phyloP scores from a whole-genome alignment of 495 filamentous ascomycete genomes.

The Annulohypoxylon maeteangense region DNA sequence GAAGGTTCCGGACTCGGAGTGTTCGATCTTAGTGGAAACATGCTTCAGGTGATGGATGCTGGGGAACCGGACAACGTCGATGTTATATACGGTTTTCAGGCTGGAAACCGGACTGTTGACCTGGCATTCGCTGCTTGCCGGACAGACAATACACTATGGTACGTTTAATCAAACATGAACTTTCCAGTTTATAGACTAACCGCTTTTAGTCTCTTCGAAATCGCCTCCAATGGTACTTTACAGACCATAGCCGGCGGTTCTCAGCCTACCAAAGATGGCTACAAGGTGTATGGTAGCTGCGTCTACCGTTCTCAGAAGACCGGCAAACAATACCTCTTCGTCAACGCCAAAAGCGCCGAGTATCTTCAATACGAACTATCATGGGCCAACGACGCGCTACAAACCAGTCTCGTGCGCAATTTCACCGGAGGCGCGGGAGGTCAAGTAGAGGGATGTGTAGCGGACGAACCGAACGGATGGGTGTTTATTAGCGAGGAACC shows the following conservation, averaged over 20 bases:
- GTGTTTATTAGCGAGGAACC: constrained; percentile 52
- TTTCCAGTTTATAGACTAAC: constrained; percentile 5
- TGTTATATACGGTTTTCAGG: constrained; percentile 50
- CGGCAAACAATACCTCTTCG: constrained; percentile 51
- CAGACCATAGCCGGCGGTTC: constrained; percentile 43
- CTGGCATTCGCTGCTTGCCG: constrained; percentile 50
- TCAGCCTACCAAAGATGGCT: constrained; percentile 46
- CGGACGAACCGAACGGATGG: constrained; percentile 50
- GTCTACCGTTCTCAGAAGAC: constrained; percentile 42
- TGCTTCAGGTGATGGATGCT: constrained; percentile 42
- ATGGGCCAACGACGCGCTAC: constrained; percentile 41
- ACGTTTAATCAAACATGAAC: not conserved
- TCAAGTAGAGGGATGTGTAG: constrained; percentile 53
- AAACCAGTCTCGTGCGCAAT: constrained; percentile 48
- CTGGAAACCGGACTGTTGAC: constrained; percentile 42
- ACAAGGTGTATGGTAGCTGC: constrained; percentile 44
- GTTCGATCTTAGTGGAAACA: constrained; percentile 49
- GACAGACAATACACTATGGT: constrained; percentile 50
- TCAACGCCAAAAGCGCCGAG: constrained; percentile 51
- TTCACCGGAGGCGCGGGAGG: constrained; percentile 50
- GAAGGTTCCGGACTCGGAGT: constrained; percentile 47
- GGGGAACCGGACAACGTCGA: constrained; percentile 53
- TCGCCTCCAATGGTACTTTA: constrained; percentile 45
- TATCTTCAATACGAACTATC: constrained; percentile 51
- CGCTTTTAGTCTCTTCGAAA: constrained; percentile 46